Conservation (phyloP, 2,329 filamentous ascomycete genomes). For the Xylariaceae sp. region DNA sequence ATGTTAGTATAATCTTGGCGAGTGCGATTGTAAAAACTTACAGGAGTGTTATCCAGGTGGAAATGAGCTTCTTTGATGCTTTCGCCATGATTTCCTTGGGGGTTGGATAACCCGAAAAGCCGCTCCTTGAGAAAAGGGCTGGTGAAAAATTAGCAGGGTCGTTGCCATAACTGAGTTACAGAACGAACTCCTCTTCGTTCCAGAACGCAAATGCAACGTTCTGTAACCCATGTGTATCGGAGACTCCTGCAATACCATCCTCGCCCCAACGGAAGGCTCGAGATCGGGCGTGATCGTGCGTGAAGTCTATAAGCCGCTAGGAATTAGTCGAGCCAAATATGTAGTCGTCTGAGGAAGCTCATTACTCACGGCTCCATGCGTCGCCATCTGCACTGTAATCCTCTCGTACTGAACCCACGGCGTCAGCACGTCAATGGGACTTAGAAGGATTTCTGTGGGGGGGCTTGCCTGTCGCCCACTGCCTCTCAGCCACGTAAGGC, state of each 20-base stretch:
- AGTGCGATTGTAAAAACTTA: slow-evolving; percentile 42
- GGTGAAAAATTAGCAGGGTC: slow-evolving; percentile 46
- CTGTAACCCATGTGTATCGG: slow-evolving; percentile 84
- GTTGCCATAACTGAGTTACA: not conserved
- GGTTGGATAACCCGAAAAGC: slow-evolving; percentile 92
- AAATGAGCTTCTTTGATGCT: slow-evolving; percentile 97
- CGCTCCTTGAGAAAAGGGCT: slow-evolving; percentile 94
- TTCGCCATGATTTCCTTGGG: slow-evolving; percentile 96
- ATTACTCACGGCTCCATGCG: slow-evolving; percentile 86
- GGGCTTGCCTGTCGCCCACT: slow-evolving; percentile 86
- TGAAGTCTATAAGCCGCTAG: slow-evolving; percentile 71
- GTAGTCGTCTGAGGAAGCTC: slow-evolving; percentile 4
- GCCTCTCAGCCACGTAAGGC: slow-evolving; percentile 88
- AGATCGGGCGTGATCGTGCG: slow-evolving; percentile 88
- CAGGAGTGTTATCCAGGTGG: slow-evolving; percentile 91
- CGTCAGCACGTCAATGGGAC: slow-evolving; percentile 21
- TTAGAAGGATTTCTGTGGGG: slow-evolving; percentile 18
- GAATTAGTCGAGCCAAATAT: slow-evolving; percentile 34
- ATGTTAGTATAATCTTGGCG: slow-evolving; percentile 23
- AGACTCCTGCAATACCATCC: slow-evolving; percentile 95
- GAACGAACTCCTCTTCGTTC: slow-evolving; percentile 87
- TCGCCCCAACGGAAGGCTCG: slow-evolving; percentile 95
- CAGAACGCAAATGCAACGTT: slow-evolving; percentile 97
- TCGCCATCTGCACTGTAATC: slow-evolving; percentile 91
- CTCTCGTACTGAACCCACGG: slow-evolving; percentile 70